Evolutionary conservation across 495 filamentous ascomycete species (phyloP).

Genomic region (Aspergillus steynii): DNA sequence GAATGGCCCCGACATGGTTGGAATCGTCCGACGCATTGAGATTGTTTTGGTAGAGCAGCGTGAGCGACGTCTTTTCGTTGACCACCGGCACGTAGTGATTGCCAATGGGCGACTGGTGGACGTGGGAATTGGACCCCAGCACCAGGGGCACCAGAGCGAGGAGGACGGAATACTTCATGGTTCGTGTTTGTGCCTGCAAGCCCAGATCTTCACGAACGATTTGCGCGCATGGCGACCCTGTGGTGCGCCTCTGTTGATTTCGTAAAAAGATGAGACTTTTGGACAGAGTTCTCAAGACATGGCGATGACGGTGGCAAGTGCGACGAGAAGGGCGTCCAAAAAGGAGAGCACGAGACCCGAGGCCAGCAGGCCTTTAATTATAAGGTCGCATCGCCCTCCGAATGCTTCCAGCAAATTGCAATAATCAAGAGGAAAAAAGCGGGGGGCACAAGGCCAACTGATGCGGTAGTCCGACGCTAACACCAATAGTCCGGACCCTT

Average conservation of each 20-base stretch:
- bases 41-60: conserved; percentile 50
- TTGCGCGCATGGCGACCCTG: neutral
- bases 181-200: neutral
- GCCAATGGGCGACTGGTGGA: neutral
- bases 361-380: too few species aligned
- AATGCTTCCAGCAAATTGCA: neutral
- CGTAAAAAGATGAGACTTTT: too few species aligned
- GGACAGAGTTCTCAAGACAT: neutral
- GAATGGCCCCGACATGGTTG: conserved; percentile 45
- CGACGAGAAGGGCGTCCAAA: neutral
- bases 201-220: neutral
- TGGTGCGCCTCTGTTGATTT: neutral
- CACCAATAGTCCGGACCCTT: neutral
- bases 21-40: conserved; percentile 46
- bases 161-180: neutral
- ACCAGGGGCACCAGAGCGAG: neutral
- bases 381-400: too few species aligned
- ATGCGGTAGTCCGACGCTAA: neutral
- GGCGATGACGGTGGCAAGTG: neutral
- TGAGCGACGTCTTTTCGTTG: conserved; percentile 42
- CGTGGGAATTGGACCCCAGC: neutral
- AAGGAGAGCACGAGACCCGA: too few species aligned
- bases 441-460: too few species aligned
- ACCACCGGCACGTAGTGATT: conserved; percentile 10
- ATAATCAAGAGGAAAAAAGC: neutral